Evolutionary conservation across 805 yeast genomes (phyloP), one percentile per base, ranked within the genome.

Genomic region (Candida broadrunensis): DNA sequence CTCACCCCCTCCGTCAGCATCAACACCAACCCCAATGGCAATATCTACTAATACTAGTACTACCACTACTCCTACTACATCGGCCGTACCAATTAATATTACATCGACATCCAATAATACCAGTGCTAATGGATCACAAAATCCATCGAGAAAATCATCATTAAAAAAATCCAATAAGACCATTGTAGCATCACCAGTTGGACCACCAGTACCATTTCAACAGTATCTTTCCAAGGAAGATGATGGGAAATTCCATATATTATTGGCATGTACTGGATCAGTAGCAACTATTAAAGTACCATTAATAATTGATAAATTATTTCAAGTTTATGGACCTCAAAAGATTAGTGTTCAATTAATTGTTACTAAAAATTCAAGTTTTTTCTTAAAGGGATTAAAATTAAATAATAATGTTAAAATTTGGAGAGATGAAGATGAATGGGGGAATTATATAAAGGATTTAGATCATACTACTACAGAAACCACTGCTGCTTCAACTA

Each of bases 221-320:
- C 81, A 85, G 48, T 85, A 80, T 57, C 70, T 86, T 43, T 77
- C 78, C 41, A 81, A 80, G 52, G 61, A 84, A 60, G 93, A 88
- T 57, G 96, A 88, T 58, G 85, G 83, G 33, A 90, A 89, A 56
- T 73, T 88, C 42, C 99, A 93, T 61, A 82, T 93, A 33, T 69
- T 93, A 42, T 71, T 93, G 33, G 99, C 95, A 15, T 95, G 95
- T 15, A 88, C 98, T 1, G 99, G 99, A 1, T 86, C 96, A 2
- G 97, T 93, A 3, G 99, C 99, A 4, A 88, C 98, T 2, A 88
- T 93, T 47, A 93, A 93, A 61, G 83, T 93, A 17, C 96, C 97
- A 0, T 62, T 85, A 49, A 88, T 93, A 30, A 88, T 93, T 48
- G 95, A 85, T 56, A 88, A 88, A 59, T 72, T 93, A 37, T 84